These are phyloP conservation scores for Venturiaceae sp. DNA, from an alignment of 2,329 filamentous ascomycete genomes.

Conservation along the genomic window DNA sequence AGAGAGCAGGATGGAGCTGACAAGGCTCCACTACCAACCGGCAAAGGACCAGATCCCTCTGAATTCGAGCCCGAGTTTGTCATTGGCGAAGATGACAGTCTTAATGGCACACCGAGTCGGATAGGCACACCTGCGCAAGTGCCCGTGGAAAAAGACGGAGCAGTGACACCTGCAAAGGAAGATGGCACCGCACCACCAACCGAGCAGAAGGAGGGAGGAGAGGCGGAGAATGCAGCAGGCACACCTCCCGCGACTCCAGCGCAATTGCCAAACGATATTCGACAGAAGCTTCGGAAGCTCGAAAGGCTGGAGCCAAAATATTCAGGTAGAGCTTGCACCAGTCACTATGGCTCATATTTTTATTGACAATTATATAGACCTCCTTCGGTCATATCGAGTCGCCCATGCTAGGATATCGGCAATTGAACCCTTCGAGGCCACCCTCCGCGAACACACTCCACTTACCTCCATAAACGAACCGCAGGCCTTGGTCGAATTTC, in stretches of 20 bases:
- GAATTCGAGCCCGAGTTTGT: slow-evolving; percentile 83
- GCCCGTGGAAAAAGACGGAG: slow-evolving; percentile 15
- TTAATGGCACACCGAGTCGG: slow-evolving; percentile 48
- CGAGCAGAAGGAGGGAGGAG: slow-evolving; percentile 21
- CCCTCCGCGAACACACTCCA: slow-evolving; percentile 84
- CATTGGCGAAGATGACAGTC: slow-evolving; percentile 61
- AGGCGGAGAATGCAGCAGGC: slow-evolving; percentile 15
- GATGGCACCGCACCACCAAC: slow-evolving; percentile 10
- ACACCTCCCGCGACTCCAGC: slow-evolving; percentile 19
- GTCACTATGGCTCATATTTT: background rate
- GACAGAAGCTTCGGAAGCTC: slow-evolving; percentile 68
- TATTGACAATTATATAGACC: slow-evolving; percentile 44
- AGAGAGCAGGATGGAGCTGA: slow-evolving; percentile 15
- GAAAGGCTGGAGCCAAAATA: slow-evolving; percentile 86
- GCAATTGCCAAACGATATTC: slow-evolving; percentile 66
- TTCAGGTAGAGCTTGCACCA: slow-evolving; percentile 46
- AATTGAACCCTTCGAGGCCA: slow-evolving; percentile 89
- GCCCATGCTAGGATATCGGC: slow-evolving; percentile 78
- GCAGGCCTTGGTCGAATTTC: slow-evolving; percentile 74
- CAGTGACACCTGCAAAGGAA: slow-evolving; percentile 1
- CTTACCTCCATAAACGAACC: slow-evolving; percentile 82
- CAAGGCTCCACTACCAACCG: slow-evolving; percentile 20
- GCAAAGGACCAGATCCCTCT: slow-evolving; percentile 65
- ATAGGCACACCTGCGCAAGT: slow-evolving; percentile 1
- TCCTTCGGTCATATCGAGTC: slow-evolving; percentile 83